A percentile compares a stretch with the other conserved stretches of the same genome.
Conservation (phyloP, 139 green algal genomes). For the Tetradesmus obliquus region DNA sequence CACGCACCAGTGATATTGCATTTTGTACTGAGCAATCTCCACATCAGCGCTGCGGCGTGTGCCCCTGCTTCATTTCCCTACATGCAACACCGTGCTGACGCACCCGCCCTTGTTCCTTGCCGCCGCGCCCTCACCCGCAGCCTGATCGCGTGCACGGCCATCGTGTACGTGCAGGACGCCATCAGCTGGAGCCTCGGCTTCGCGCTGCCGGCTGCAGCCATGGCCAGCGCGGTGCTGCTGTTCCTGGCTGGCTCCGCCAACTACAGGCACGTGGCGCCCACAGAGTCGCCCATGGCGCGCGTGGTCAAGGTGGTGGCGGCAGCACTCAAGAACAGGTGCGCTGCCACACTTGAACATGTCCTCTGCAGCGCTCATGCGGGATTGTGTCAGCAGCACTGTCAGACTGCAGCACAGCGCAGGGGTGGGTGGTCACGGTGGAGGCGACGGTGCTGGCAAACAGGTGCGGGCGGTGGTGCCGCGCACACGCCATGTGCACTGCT, state of each 20-base stretch:
- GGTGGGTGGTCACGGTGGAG: background rate
- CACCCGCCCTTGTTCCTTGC: background rate
- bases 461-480: background rate
- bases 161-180: conserved; percentile 85
- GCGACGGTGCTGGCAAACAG: background rate
- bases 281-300: conserved; percentile 85
- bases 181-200: conserved; percentile 93
- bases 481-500: background rate
- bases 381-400: background rate
- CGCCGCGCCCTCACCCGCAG: background rate
- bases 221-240: conserved; percentile 81
- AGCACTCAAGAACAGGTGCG: conserved; percentile 68
- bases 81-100: background rate
- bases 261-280: conserved; percentile 80
- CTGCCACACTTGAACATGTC: background rate
- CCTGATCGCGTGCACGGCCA: conserved; percentile 82
- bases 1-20: too few relatives aligned
- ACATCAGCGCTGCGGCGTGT: too few relatives aligned
- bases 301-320: conserved; percentile 83
- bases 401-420: background rate
- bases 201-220: conserved; percentile 85
- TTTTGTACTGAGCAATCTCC: too few relatives aligned
- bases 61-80: background rate
- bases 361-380: background rate
- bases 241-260: conserved; percentile 73